Base-by-base conservation (phyloP, 2,329 filamentous ascomycete species). In the Aureobasidium subglaciale region DNA sequence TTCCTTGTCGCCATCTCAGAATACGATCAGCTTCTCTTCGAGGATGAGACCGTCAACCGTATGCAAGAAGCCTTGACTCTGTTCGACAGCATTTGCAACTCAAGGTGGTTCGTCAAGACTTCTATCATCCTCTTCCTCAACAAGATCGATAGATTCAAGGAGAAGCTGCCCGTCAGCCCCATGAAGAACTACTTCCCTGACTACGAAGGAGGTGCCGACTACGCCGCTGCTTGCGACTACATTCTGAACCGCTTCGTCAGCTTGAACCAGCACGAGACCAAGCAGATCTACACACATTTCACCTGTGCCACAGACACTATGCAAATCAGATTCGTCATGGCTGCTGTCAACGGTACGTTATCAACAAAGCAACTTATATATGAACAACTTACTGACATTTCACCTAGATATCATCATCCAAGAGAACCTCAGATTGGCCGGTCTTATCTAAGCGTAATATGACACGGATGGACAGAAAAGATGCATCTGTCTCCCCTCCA, bases 201-300 rank as follows among this genome's bases (percentile, higher is more conserved):
- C 67, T 87, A 86, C 70, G 92, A 97, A 77, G 89, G 92, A 63
- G 93, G 93, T 64, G 87, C 95, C 64, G 92, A 99, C 74, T 99
- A 99, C 69, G 86, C 87, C 37, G 87, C 90, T 50, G 93, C 93
- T 34, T 99, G 93, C 77, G 92, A 99, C 73, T 99, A 99, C 77
- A 97, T 99, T 67, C 83, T 99, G 60, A 97, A 97, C 81, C 85
- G 93, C 70, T 99, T 99, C 74, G 93, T 97, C 57, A 70, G 68
- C 70, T 79, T 99, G 70, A 99, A 99, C 78, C 93, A 97, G 75
- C 92, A 96, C 72, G 93, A 97, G 78, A 96, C 90, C 55, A 99
- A 99, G 81, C 93, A 99, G 74, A 97, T 99, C 72, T 99, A 99
- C 80, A 99, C 93, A 58, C 93, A 97, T 75, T 99, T 99, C 76